phyloP scores from a whole-genome alignment of 192 early-diverging fungal genomes.

The Dispira simplex region DNA sequence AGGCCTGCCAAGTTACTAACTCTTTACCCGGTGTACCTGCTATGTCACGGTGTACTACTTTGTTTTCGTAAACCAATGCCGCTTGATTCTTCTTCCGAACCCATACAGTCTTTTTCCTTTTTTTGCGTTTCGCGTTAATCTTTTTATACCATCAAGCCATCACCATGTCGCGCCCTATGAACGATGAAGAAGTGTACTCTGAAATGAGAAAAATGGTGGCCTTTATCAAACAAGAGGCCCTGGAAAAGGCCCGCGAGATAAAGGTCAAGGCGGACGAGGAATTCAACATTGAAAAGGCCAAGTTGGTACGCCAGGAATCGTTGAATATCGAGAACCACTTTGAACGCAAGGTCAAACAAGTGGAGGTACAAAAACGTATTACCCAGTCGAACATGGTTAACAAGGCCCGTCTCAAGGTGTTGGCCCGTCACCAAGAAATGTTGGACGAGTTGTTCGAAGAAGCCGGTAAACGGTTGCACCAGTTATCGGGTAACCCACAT shows the following conservation, averaged over 20 bases:
- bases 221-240: conserved; percentile 98
- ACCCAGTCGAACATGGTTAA: conserved; percentile 91
- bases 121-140: no score
- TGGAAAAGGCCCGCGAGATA: conserved; percentile 96
- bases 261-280: conserved; percentile 99
- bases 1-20: no score
- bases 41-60: no score
- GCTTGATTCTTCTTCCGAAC: no score
- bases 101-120: no score
- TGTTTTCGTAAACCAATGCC: no score
- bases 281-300: conserved; percentile 99
- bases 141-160: no score
- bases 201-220: conserved; percentile 99
- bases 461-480: conserved; percentile 38
- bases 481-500: conserved; percentile 36
- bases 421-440: conserved; percentile 77
- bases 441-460: conserved; percentile 71
- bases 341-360: conserved; percentile 95
- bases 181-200: conserved; percentile 86
- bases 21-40: no score
- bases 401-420: conserved; percentile 81
- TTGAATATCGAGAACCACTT: conserved; percentile 92
- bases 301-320: conserved; percentile 93
- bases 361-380: conserved; percentile 90
- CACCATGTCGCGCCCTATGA: conserved; percentile 44